Evolutionary conservation across 2,329 filamentous ascomycete genomes (phyloP).

Genomic region (Boeremia lycopersici): DNA sequence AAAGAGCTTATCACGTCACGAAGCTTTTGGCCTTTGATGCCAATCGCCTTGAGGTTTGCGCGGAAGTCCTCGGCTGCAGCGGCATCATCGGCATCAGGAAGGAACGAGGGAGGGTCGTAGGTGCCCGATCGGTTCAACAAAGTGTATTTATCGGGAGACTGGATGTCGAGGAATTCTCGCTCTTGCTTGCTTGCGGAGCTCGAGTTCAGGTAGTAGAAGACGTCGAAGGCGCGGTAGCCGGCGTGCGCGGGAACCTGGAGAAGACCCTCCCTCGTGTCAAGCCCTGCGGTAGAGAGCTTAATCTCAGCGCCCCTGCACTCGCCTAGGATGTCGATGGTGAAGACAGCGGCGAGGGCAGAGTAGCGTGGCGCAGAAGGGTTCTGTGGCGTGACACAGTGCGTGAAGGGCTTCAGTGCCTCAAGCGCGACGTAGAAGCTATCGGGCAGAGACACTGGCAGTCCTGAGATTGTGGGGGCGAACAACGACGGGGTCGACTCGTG

Average conservation of each 20-base stretch:
- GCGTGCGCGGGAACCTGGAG: constrained; percentile 77
- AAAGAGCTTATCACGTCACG: constrained; percentile 84
- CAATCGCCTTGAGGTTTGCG: constrained; percentile 83
- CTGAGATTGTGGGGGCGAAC: constrained; percentile 78
- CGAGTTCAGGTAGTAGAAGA: constrained; percentile 95
- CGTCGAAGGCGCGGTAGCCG: constrained; percentile 92
- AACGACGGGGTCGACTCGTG: constrained; percentile 88
- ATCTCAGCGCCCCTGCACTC: constrained; percentile 77
- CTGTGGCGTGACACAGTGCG: constrained; percentile 83
- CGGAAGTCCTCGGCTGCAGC: constrained; percentile 94
- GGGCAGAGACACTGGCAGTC: constrained; percentile 80
- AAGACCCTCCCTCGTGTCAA: constrained; percentile 82
- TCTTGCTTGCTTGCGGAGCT: constrained; percentile 89
- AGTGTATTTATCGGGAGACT: constrained; percentile 75
- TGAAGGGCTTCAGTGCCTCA: constrained; percentile 81
- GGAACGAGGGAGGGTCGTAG: constrained; percentile 82
- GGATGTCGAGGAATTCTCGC: constrained; percentile 83
- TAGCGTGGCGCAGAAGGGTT: constrained; percentile 86
- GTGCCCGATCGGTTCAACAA: constrained; percentile 84
- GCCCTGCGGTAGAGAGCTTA: constrained; percentile 82
- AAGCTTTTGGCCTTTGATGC: constrained; percentile 85
- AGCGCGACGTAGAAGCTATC: constrained; percentile 77
- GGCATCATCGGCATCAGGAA: constrained; percentile 89
- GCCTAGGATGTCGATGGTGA: constrained; percentile 81
- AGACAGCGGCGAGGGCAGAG: constrained; percentile 77